Base-by-base conservation (phyloP, 176 grass and related monocot genomes). In the Ampelocalamus luodianensis region DNA sequence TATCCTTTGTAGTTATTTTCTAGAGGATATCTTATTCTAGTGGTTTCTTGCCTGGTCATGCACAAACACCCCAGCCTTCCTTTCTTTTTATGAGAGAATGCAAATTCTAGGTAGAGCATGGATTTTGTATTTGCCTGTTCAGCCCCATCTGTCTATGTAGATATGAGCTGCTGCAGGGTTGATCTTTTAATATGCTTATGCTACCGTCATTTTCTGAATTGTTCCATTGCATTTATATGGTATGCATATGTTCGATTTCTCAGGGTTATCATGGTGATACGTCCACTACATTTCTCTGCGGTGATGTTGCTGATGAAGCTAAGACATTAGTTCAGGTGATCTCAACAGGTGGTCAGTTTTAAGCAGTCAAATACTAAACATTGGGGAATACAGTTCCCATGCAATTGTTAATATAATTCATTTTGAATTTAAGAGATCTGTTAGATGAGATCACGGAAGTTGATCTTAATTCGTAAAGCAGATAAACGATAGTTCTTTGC, bases 221-320 rank as follows among this genome's bases (percentile, higher is more conserved):
- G 18, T 72, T 84, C 22, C 38, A 86, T 80, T 84, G 14, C 62
- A 54, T 77, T 65, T 79, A 46, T 53, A 13, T 43, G 26, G 29
- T 87, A 75, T 66, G 44, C 15, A 16, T 68, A 20, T 80, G 24
- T 78, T 72, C 63, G 14, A 26, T 82, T 92, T 32, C 8, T 60
- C 82, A 98, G 96, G 96, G 96, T n/a, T 95, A 93, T 91, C 96
- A 98, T 89, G 96, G 93, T 69, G 93, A 98, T 85, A 98, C 96
- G 78, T 98, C 96, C 4, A 83, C 93, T 60, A 98, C 96, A 89
- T 95, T 98, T 82, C 82, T 98, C 3, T 93, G 96, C 72, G 96
- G 93, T 59, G 77, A 95, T 65, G 96, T 95, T 71, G 85, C 95
- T 72, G 93, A 92, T 10, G 64, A 92, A 90, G 96, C 96, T 72